A percentile compares a stretch with the other conserved stretches of the same genome.
Conservation (phyloP, 2,329 filamentous ascomycete genomes). For the Fusarium avenaceum region DNA sequence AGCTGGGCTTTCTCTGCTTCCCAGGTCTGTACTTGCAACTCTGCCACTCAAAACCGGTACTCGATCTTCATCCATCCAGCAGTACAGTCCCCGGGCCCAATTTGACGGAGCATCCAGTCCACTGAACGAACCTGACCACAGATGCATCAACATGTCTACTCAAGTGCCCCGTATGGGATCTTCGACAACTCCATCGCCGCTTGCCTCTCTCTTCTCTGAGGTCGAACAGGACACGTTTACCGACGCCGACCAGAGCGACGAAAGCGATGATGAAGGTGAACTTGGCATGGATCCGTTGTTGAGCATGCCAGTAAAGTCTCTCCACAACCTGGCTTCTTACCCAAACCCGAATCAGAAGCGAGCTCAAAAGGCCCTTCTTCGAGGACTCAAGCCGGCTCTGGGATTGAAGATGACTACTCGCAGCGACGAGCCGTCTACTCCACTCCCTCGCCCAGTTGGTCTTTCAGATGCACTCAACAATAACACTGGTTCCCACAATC, state of each 20-base stretch:
- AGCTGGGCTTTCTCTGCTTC: constrained; percentile 54
- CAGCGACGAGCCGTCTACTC: constrained; percentile 30
- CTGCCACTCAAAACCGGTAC: constrained; percentile 51
- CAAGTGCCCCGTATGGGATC: constrained; percentile 48
- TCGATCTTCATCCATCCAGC: constrained; percentile 47
- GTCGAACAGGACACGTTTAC: constrained; percentile 32
- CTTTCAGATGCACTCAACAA: constrained; percentile 25
- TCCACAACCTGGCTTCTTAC: constrained; percentile 69
- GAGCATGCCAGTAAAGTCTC: constrained; percentile 61
- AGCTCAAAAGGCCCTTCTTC: constrained; percentile 62
- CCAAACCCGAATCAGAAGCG: constrained; percentile 67
- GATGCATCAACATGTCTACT: constrained; percentile 47
- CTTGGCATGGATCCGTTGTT: constrained; percentile 52
- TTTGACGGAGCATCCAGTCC: constrained; percentile 66
- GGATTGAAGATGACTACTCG: constrained; percentile 26
- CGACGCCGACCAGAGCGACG: constrained; percentile 46
- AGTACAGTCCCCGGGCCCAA: constrained; percentile 68
- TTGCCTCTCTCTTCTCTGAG: constrained; percentile 37
- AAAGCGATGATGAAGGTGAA: constrained; percentile 51
- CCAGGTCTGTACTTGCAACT: constrained; percentile 54
- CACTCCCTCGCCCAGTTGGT: constrained; percentile 13
- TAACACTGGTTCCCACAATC: constrained; percentile 6
- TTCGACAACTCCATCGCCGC: constrained; percentile 45
- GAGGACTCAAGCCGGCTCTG: constrained; percentile 48
- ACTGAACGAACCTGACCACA: constrained; percentile 45